Evolutionary conservation across 129 eudicot genomes (phyloP).

Genomic region (Escallonia herrerae): DNA sequence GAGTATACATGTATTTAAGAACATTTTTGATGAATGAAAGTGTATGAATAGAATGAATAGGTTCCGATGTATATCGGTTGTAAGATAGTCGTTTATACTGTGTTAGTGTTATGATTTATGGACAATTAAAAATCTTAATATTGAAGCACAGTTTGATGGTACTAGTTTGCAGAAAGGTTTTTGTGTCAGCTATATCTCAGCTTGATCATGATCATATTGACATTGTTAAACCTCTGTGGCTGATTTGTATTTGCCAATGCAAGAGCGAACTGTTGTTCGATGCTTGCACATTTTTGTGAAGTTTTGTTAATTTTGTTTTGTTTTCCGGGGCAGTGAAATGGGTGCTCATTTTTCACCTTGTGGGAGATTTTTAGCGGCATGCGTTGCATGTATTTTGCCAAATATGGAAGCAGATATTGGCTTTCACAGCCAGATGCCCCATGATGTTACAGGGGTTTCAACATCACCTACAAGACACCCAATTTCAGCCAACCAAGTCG

Average conservation of each 20-base stretch:
- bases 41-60: too few species aligned
- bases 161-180: neutral
- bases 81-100: too few species aligned
- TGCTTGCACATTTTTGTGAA: neutral
- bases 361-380: constrained; percentile 83
- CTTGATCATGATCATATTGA: neutral
- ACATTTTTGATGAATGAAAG: too few species aligned
- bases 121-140: neutral
- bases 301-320: neutral
- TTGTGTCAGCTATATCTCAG: neutral
- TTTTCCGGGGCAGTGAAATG: constrained; percentile 67
- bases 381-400: constrained; percentile 85
- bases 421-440: constrained; percentile 42
- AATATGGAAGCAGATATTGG: constrained; percentile 69
- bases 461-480: constrained; percentile 90
- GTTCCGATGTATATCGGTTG: too few species aligned
- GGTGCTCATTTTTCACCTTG: constrained; percentile 95
- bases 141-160: neutral
- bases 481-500: constrained; percentile 68
- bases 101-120: neutral
- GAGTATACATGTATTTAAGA: too few species aligned
- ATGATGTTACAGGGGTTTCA: constrained; percentile 51
- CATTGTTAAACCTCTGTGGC: neutral
- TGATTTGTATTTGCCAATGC: neutral
- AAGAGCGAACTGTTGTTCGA: neutral